These are phyloP conservation scores for Melastoma malabathricum DNA, from an alignment of 345 rosid species.

Conservation along the genomic window DNA sequence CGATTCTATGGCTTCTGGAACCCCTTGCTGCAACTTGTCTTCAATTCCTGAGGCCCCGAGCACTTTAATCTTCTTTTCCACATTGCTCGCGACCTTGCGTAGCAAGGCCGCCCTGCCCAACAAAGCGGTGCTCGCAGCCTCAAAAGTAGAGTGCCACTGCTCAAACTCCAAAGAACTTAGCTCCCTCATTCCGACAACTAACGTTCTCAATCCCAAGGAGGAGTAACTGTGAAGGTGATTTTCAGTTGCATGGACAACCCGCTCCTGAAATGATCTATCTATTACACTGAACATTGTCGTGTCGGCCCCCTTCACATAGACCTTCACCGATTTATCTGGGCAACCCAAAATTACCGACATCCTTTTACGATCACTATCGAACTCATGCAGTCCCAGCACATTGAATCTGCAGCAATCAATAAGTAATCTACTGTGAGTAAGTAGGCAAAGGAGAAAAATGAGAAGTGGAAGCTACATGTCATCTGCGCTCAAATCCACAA, in stretches of 20 bases:
- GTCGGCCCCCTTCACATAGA: constrained; percentile 95
- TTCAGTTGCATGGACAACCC: constrained; percentile 42
- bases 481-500: too few relatives aligned
- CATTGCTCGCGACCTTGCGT: constrained; percentile 64
- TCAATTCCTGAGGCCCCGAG: constrained; percentile 95
- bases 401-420: constrained; percentile 49
- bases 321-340: constrained; percentile 69
- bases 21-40: constrained; percentile 88
- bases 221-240: constrained; percentile 60
- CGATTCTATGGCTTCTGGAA: constrained; percentile 90
- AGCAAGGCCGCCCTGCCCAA: constrained; percentile 72
- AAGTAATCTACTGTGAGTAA: too few relatives aligned
- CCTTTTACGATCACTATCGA: constrained; percentile 97
- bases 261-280: constrained; percentile 34
- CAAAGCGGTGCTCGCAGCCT: constrained; percentile 73
- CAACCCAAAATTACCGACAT: constrained; percentile 93
- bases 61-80: constrained; percentile 50
- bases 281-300: constrained; percentile 71
- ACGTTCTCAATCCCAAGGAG: constrained; percentile 81
- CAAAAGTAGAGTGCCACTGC: constrained; percentile 79
- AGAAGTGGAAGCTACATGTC: neutral
- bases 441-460: too few relatives aligned
- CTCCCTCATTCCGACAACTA: constrained; percentile 77
- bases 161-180: constrained; percentile 69
- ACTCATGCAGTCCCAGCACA: constrained; percentile 96